Evolutionary conservation across 1,139 yeast genomes (phyloP).

Genomic region (Protomyces inouyei): DNA sequence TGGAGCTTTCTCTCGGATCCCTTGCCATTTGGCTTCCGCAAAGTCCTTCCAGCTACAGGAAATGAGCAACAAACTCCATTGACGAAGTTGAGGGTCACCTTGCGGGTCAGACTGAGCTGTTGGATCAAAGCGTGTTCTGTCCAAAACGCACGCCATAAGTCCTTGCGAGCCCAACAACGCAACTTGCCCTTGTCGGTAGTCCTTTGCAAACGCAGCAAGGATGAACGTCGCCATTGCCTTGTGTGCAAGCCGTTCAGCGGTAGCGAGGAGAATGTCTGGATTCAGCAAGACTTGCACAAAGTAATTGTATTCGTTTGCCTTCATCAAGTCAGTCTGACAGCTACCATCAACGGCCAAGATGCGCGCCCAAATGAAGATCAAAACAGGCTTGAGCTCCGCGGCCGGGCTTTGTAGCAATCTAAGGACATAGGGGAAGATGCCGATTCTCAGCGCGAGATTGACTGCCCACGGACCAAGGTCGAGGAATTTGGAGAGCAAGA

Average conservation of each 20-base stretch:
- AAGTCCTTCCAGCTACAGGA: slow-evolving; percentile 72
- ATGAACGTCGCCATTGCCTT: slow-evolving; percentile 95
- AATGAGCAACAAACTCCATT: slow-evolving; percentile 81
- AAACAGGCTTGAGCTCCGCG: slow-evolving; percentile 86
- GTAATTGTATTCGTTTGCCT: slow-evolving; percentile 86
- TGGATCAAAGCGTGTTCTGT: slow-evolving; percentile 51
- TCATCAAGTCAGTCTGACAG: slow-evolving; percentile 86
- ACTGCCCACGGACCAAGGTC: slow-evolving; percentile 99
- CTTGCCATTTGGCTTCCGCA: slow-evolving; percentile 70
- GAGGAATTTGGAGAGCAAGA: slow-evolving; percentile 72
- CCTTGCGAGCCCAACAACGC: slow-evolving; percentile 44
- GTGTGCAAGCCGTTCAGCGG: slow-evolving; percentile 55
- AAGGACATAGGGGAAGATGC: slow-evolving; percentile 91
- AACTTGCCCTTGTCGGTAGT: slow-evolving; percentile 73
- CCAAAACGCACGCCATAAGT: slow-evolving; percentile 13
- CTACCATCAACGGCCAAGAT: slow-evolving; percentile 92
- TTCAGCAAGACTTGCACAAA: slow-evolving; percentile 70
- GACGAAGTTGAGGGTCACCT: slow-evolving; percentile 73
- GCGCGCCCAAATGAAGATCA: slow-evolving; percentile 95
- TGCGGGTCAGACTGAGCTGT: slow-evolving; percentile 39
- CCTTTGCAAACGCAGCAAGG: slow-evolving; percentile 73
- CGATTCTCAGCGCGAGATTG: slow-evolving; percentile 82
- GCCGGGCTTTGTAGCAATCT: slow-evolving; percentile 91
- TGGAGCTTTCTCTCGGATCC: slow-evolving; percentile 61
- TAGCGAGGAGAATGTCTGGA: slow-evolving; percentile 42